Base-by-base conservation (phyloP, 192 early-diverging fungal genomes). In the Blastocladiella britannica region DNA sequence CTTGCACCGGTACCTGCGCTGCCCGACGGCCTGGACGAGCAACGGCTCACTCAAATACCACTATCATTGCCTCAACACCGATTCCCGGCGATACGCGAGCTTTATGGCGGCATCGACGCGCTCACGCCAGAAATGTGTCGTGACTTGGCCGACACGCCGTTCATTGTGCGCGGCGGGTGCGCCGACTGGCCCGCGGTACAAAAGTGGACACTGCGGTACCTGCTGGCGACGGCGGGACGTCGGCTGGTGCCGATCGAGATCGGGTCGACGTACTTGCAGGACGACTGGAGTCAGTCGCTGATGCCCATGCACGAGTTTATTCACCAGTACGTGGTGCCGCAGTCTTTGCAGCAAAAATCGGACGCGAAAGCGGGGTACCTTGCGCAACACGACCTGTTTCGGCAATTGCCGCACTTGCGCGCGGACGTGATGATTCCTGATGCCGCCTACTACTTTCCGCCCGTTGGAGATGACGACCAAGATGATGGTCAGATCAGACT, bases 341-440 rank as follows among this genome's bases (percentile, higher is more conserved):
- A 20, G 2, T 2, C 37, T 2, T 9, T 15, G 37, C 15, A 5
- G 31, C 31, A n/a, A n/a, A n/a, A n/a, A n/a, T n/a, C n/a, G n/a
- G n/a, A n/a, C n/a, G n/a, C n/a, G n/a, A n/a, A n/a, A n/a, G n/a
- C n/a, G n/a, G 56, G 56, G 24, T 59, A 59, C 51, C 29, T 59
- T 9, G 58, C 58, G 53, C 58, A 59, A 27, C 58, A 59, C 29
- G 52, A 52, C 6, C 51, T 59, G 18, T 52, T 59, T 7, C 52
- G 30, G 28, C 58, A 59, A 52, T 29, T 59, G 29, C 58, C 58
- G 7, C n/a, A n/a, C 7, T 25, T 59, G 1, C 31, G 20, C n/a
- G 22, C 3, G 15, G 58, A 59, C 29, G 29, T 59, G 28, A 9
- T 27, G 24, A 27, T 59, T 2, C 58, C 58, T 3, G 37, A 47